These are phyloP conservation scores for Psilocybe tampanensis DNA, from an alignment of 768 basidiomycete species.

Conservation along the genomic window DNA sequence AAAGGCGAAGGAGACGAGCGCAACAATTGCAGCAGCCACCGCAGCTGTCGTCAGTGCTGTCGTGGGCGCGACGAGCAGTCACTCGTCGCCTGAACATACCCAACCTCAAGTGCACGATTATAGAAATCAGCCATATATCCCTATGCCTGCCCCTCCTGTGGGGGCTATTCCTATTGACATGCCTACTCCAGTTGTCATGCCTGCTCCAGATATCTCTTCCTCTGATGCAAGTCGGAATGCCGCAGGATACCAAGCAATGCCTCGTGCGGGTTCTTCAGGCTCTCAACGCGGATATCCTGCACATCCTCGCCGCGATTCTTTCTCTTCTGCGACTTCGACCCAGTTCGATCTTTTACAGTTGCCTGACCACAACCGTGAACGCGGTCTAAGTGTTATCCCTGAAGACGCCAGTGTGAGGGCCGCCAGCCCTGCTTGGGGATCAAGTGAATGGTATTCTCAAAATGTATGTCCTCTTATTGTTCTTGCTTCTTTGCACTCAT, in stretches of 20 bases:
- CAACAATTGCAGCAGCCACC: slow-evolving; percentile 11
- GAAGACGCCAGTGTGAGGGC: slow-evolving; percentile 17
- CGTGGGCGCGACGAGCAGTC: slow-evolving; percentile 11
- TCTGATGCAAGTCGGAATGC: neutral
- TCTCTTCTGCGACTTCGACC: slow-evolving; percentile 14
- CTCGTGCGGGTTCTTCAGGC: slow-evolving; percentile 19
- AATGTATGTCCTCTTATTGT: neutral
- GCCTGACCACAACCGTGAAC: slow-evolving; percentile 9
- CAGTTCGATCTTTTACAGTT: slow-evolving; percentile 20
- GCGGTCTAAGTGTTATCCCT: slow-evolving; percentile 15
- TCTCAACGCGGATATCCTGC: slow-evolving; percentile 8
- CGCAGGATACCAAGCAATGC: slow-evolving; percentile 3
- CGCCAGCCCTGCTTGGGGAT: neutral
- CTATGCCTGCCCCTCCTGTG: slow-evolving; percentile 25
- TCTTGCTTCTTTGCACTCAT: neutral
- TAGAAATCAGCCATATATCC: slow-evolving; percentile 20
- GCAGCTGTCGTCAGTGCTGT: slow-evolving; percentile 13
- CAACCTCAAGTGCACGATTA: slow-evolving; percentile 1
- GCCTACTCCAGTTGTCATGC: slow-evolving; percentile 10
- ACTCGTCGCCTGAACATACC: neutral
- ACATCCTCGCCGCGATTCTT: slow-evolving; percentile 15
- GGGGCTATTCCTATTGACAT: neutral
- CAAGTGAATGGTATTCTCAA: neutral
- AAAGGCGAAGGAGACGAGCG: slow-evolving; percentile 9
- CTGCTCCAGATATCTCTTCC: neutral